Base-by-base conservation (phyloP, 2,329 filamentous ascomycete genomes). In the Pyrenophora graminea region DNA sequence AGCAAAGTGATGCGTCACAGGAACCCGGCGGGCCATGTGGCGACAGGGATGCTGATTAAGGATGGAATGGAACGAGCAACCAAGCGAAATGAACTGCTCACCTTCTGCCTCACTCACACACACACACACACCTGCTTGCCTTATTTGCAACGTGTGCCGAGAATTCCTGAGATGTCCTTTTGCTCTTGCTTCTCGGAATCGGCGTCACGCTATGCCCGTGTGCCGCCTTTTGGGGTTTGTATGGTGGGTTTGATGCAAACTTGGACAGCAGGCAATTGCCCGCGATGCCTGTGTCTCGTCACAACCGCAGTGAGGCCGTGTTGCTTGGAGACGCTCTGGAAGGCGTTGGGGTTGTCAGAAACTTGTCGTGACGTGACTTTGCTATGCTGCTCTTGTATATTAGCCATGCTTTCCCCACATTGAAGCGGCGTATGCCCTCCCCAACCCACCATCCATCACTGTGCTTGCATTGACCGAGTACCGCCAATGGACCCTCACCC, bases 31-130 rank as follows among this genome's bases (percentile, higher is more conserved):
- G 15, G 66, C 68, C 69, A 71, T 70, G 67, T 71, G 68, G 49
- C 27, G 57, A 53, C 67, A 70, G 62, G 67, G 66, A 69, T 71
- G 55, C 23, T 30, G 51, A 41, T 39, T 36, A 39, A 34, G 34
- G 43, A 50, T 40, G 44, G 48, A 46, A 40, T 49, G 56, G 59
- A 48, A 61, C 48, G 56, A 45, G 56, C 51, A 48, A 50, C 51
- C 59, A 67, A 69, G 64, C 63, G 68, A 68, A 59, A 68, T 70
- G 55, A 55, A 43, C 44, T 60, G 62, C 68, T 69, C 57, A 71
- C 69, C 65, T 68, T 61, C 47, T 59, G 59, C 50, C 51, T 58
- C 23, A 25, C 4, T 7, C 23, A 25, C 23, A 25, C 23, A 25
- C 27, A 25, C 23, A 25, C 27, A 30, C 58, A 53, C 63, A 59